Percentiles rank a stretch among this genome's conserved stretches.
These are phyloP conservation scores for Luffa acutangula DNA, from an alignment of 306 rosid species.

Conservation along the genomic window DNA sequence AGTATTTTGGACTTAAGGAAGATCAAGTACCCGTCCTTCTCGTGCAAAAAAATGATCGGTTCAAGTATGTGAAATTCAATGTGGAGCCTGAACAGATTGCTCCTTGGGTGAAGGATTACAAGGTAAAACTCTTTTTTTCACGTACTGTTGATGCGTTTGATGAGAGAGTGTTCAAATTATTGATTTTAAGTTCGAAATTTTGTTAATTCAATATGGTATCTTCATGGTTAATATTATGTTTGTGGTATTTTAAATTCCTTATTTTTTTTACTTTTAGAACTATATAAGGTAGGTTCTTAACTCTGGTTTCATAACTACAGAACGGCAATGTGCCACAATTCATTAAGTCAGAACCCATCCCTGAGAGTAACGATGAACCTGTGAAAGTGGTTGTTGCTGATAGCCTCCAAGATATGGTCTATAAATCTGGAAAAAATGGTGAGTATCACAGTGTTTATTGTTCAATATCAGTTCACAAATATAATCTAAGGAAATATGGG, in stretches of 20 bases:
- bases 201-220: not conserved
- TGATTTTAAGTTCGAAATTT: not conserved
- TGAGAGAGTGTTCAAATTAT: not conserved
- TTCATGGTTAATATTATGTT: not conserved
- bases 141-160: not conserved
- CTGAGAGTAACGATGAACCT: constrained; percentile 70
- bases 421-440: constrained; percentile 83
- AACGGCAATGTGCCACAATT: constrained; percentile 52
- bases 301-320: constrained; percentile 31
- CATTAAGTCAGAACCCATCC: constrained; percentile 71
- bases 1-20: constrained; percentile 84
- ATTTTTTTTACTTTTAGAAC: not conserved
- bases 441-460: not conserved
- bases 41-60: constrained; percentile 52
- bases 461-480: not conserved
- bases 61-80: constrained; percentile 57
- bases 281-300: not conserved
- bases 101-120: constrained; percentile 72
- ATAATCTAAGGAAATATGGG: not conserved
- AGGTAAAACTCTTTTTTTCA: constrained; percentile 34
- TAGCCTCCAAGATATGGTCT: constrained; percentile 57
- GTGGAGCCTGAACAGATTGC: constrained; percentile 60
- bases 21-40: constrained; percentile 72
- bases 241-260: not conserved
- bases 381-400: constrained; percentile 80